Base-by-base conservation (phyloP, 2,329 filamentous ascomycete species). In the Aspergillus tubingensis region DNA sequence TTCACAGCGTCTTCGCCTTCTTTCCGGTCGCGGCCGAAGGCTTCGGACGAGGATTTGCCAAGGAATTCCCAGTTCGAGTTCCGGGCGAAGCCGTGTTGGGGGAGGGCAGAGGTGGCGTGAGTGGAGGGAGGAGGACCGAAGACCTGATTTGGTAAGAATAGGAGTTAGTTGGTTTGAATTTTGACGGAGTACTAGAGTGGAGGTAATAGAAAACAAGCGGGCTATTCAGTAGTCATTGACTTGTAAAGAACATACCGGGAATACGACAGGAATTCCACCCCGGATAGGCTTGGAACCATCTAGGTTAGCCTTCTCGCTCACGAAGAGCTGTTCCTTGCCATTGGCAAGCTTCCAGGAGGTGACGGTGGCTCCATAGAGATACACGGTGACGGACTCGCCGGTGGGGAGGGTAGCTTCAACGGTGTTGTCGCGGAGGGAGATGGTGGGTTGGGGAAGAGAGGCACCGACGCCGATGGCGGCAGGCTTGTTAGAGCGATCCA, bases 51-150 rank as follows among this genome's bases (percentile, higher is more conserved):
- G 6, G 89, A 91, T 79, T 94, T 96, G 56, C 80, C 80, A 41
- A 99, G 84, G 75, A 95, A 96, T 77, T 98, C 93, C 95, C 95
- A 99, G 64, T 86, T 86, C 49, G 89, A 91, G 72, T 86, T 93
- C 69, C 95, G 91, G 41, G 94, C 95, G 78, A 99, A 96, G 67
- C 95, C 95, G 80, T 98, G 95, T 79, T 97, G 93, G 3, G 93
- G 89, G 25, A 99, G 89, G 66, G 86, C 81, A 54, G 86, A 86
- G 27, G 92, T 95, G n/a, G 90, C 84, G 66, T 89, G 86, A 76
- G 93, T 88, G 67, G 88, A 83, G 55, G 91, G 88, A 11, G 90
- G 86, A 43, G 89, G 90, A 30, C 95, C 95, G 74, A 99, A 99
- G 74, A 93, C 87, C 92, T 78, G 62, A 48, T 51, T 32, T 50